A percentile compares a stretch with the other conserved stretches of the same genome.
These are phyloP conservation scores for Stygiomarasmius scandens DNA, from an alignment of 1,284 basidiomycete genomes.

Conservation along the genomic window DNA sequence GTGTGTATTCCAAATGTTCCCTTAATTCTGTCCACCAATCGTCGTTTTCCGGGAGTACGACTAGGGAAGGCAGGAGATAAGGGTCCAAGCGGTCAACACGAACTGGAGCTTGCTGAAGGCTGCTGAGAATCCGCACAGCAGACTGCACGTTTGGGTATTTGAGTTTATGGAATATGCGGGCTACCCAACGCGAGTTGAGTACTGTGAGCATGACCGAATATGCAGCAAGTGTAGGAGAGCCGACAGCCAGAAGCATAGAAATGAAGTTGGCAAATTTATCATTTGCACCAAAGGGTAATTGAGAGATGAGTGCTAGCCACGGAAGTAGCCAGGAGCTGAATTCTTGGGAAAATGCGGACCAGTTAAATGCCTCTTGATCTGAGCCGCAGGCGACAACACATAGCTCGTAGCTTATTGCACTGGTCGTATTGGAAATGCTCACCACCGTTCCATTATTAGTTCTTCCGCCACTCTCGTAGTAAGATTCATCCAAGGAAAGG, in stretches of 20 bases:
- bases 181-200: conserved; percentile 38
- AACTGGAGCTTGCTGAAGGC: conserved; percentile 39
- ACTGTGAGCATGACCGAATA: conserved; percentile 41
- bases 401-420: conserved; percentile 25
- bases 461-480: too few relatives aligned
- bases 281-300: conserved; percentile 30
- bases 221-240: conserved; percentile 40
- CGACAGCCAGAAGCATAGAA: conserved; percentile 35
- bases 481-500: too few relatives aligned
- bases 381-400: conserved; percentile 25
- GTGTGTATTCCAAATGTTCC: conserved; percentile 30
- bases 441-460: conserved; percentile 20
- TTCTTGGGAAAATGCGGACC: conserved; percentile 27
- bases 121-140: conserved; percentile 33
- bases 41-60: conserved; percentile 38
- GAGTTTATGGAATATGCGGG: conserved; percentile 29
- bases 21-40: conserved; percentile 35
- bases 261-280: conserved; percentile 34
- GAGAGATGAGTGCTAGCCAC: conserved; percentile 30
- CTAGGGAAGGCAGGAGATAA: conserved; percentile 34
- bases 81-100: conserved; percentile 23
- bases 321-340: conserved; percentile 33
- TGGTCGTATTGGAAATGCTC: conserved; percentile 22
- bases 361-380: conserved; percentile 20
- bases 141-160: conserved; percentile 31